phyloP scores from a whole-genome alignment of 345 rosid genomes.

The Chamaenerion angustifolium region DNA sequence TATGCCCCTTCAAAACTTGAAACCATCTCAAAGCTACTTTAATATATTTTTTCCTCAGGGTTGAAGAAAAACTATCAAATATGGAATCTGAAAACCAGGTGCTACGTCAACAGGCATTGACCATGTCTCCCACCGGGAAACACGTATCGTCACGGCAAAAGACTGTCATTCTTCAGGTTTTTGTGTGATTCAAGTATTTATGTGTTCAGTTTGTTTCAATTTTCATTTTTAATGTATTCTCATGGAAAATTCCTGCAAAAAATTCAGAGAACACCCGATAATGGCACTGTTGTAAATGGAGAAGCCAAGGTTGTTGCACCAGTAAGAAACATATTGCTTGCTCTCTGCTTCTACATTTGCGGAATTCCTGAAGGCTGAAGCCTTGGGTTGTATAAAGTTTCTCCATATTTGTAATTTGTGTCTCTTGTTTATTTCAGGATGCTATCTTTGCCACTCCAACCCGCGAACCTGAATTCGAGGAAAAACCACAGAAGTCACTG shows the following conservation, averaged over 20 bases:
- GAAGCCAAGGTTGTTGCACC: conserved; percentile 35
- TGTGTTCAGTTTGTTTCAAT: not conserved
- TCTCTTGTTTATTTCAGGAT: conserved; percentile 35
- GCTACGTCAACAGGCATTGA: conserved; percentile 89
- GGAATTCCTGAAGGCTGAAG: conserved; percentile 1
- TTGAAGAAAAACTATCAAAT: conserved; percentile 93
- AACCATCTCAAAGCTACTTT: not conserved
- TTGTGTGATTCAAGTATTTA: conserved; percentile 1
- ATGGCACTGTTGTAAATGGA: conserved; percentile 59
- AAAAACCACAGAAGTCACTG: conserved; percentile 87
- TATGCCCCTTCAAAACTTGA: not conserved
- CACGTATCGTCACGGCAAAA: conserved; percentile 51
- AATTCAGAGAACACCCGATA: conserved; percentile 79
- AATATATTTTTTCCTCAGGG: conserved; percentile 27
- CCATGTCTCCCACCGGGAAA: conserved; percentile 89
- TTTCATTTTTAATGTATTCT: too few species aligned
- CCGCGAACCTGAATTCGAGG: conserved; percentile 95
- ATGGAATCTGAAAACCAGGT: conserved; percentile 98
- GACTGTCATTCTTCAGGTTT: conserved; percentile 63
- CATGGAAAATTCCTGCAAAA: not conserved
- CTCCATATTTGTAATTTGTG: conserved; percentile 4
- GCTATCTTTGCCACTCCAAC: conserved; percentile 34
- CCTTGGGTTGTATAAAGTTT: not conserved
- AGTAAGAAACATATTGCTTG: conserved; percentile 25
- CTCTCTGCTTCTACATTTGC: conserved; percentile 1